These are phyloP conservation scores for Uronychia binucleata DNA, from an alignment of 73 alveolate genomes.

Conservation along the genomic window DNA sequence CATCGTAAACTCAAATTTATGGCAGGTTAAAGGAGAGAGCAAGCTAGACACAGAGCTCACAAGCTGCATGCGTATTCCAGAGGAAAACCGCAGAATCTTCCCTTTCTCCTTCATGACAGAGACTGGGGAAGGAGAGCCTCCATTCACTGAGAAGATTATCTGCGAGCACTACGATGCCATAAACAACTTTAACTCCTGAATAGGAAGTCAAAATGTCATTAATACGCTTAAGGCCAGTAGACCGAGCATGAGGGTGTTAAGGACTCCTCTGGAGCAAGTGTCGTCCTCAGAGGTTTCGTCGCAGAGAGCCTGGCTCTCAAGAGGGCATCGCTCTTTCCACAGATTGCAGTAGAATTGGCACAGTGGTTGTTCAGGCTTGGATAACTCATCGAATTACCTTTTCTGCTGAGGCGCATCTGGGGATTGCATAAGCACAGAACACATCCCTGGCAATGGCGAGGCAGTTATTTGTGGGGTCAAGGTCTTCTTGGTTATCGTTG, in stretches of 20 bases:
- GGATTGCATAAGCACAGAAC: slow-evolving; percentile 32
- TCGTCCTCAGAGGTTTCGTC: slow-evolving; percentile 5
- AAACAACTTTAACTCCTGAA: neutral
- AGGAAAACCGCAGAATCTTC: too few relatives aligned
- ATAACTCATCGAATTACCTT: slow-evolving; percentile 1
- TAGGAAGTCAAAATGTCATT: neutral
- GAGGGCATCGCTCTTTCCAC: slow-evolving; percentile 46
- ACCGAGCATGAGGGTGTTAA: neutral
- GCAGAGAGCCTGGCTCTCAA: slow-evolving; percentile 28
- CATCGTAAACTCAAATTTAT: too few relatives aligned
- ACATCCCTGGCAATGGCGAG: slow-evolving; percentile 43
- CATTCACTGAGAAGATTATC: neutral
- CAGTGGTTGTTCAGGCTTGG: slow-evolving; percentile 28
- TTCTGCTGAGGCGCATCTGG: slow-evolving; percentile 19
- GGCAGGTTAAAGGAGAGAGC: too few relatives aligned
- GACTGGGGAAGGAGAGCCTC: neutral
- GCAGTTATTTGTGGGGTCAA: slow-evolving; percentile 51
- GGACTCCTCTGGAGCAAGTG: slow-evolving; percentile 40
- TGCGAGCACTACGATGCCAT: neutral
- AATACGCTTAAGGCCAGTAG: neutral
- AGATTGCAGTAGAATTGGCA: slow-evolving; percentile 29
- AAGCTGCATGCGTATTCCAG: too few relatives aligned
- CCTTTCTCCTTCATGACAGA: too few relatives aligned
- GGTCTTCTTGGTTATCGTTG: neutral
- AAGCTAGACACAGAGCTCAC: too few relatives aligned